Evolutionary conservation across 1,284 basidiomycete species (phyloP).

Genomic region (Neolentinus lepideus): DNA sequence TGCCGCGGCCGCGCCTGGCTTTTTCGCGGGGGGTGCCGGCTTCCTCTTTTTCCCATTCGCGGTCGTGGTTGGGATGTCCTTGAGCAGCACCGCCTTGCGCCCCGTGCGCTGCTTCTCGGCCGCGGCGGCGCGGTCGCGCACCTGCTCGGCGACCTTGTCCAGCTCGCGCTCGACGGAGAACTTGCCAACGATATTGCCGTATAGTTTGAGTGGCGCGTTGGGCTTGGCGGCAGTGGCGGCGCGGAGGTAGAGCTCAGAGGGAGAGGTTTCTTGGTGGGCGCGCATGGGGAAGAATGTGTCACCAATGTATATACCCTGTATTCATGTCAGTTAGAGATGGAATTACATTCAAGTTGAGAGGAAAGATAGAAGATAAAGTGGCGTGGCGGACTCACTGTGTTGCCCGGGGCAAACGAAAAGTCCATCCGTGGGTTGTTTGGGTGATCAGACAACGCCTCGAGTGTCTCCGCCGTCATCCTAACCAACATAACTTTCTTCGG

Average conservation of each 20-base stretch:
- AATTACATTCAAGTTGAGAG: constrained; percentile 19
- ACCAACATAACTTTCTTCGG: constrained; percentile 69
- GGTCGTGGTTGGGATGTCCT: constrained; percentile 14
- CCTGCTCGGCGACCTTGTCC: constrained; percentile 40
- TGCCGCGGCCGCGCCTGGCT: constrained; percentile 6
- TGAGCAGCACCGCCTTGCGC: constrained; percentile 46
- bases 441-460: constrained; percentile 49
- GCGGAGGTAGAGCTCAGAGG: constrained; percentile 67
- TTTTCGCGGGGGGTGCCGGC: constrained; percentile 7
- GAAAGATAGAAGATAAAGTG: not conserved
- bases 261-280: constrained; percentile 39
- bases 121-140: constrained; percentile 48
- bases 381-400: constrained; percentile 31
- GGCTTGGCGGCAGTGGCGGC: constrained; percentile 46
- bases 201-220: constrained; percentile 58
- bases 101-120: constrained; percentile 50
- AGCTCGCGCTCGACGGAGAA: constrained; percentile 56
- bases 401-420: constrained; percentile 50
- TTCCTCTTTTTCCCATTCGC: constrained; percentile 24
- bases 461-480: constrained; percentile 59
- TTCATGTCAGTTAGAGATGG: no score
- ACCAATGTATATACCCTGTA: constrained; percentile 59
- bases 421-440: constrained; percentile 40
- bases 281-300: constrained; percentile 54
- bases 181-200: constrained; percentile 63